A percentile compares a stretch with the other conserved stretches of the same genome.
Conservation (phyloP, 331 rosid species). For the Ulmus americana region DNA sequence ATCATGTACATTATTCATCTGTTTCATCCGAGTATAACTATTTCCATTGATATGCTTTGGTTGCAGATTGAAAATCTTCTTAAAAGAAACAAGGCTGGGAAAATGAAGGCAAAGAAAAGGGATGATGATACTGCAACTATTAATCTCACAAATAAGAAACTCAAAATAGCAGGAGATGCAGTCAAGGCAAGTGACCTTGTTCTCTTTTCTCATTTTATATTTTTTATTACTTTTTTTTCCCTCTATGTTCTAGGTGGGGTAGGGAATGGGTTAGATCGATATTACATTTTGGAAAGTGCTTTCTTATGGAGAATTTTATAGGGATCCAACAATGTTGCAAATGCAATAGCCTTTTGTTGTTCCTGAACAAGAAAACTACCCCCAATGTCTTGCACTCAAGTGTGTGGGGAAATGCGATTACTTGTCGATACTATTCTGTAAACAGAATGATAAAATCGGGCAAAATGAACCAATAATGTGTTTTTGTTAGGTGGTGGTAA, state of each 20-base stretch:
- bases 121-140: slow-evolving; percentile 41
- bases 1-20: slow-evolving; percentile 3
- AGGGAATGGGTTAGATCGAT: neutral
- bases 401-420: too few relatives aligned
- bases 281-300: too few relatives aligned
- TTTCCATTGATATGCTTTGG: slow-evolving; percentile 15
- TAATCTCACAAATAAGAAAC: slow-evolving; percentile 57
- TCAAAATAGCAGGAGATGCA: slow-evolving; percentile 77
- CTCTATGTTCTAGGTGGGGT: neutral
- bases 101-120: slow-evolving; percentile 58
- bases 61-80: slow-evolving; percentile 58
- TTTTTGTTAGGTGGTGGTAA: too few relatives aligned
- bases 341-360: too few relatives aligned
- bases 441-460: too few relatives aligned
- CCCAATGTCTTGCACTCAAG: too few relatives aligned
- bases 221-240: neutral
- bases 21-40: neutral
- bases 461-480: too few relatives aligned
- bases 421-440: too few relatives aligned
- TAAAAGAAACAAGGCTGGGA: slow-evolving; percentile 51
- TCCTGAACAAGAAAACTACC: too few relatives aligned
- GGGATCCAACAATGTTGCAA: too few relatives aligned
- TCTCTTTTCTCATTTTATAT: slow-evolving; percentile 8
- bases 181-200: slow-evolving; percentile 54
- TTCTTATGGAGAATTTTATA: too few relatives aligned